Base-by-base conservation (phyloP, 805 yeast genomes). In the Wickerhamiella qilinensis region DNA sequence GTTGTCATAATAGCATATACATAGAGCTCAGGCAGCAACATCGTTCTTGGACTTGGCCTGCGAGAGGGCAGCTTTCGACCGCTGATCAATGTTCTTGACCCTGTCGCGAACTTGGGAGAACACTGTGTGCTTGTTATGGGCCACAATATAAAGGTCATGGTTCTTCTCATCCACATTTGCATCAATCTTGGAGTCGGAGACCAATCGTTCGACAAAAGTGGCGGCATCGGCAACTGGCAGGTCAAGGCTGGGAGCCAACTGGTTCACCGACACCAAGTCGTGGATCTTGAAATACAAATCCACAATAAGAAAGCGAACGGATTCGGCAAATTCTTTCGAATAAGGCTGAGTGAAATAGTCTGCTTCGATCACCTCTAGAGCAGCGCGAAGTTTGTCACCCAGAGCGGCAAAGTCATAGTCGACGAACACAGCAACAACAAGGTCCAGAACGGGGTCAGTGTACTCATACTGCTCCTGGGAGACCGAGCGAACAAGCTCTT, bases 21-120 rank as follows among this genome's bases (percentile, higher is more conserved):
- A 22, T 22, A 22, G 25, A 22, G 9, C 25, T 22, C 25, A 11
- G 25, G 11, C 25, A n/a, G n/a, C n/a, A n/a, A n/a, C n/a, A 4
- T 32, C 35, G 25, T 7, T 20, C 11, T 15, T 19, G 20, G 25
- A 4, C 16, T 28, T 28, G 8, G 36, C 36, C 20, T 33, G 36
- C 20, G 36, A 4, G 45, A 73, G 62, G 33, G 72, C 61, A 56
- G 74, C 78, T 53, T 65, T 68, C 16, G 77, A 68, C 50, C 72
- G 68, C 60, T 69, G 73, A 27, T 72, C 67, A 49, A 75, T 59
- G 3, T 74, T 74, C 63, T 75, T 75, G n/a, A 80, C 73, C 55
- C 69, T 72, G 49, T 75, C 81, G 45, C 71, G 69, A 30, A 80
- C 69, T 46, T 75, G 78, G 47, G 80, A 84, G 59, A 77, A 67